Evolutionary conservation across 2,329 filamentous ascomycete genomes (phyloP).

Genomic region (Neonectria neomacrospora): DNA sequence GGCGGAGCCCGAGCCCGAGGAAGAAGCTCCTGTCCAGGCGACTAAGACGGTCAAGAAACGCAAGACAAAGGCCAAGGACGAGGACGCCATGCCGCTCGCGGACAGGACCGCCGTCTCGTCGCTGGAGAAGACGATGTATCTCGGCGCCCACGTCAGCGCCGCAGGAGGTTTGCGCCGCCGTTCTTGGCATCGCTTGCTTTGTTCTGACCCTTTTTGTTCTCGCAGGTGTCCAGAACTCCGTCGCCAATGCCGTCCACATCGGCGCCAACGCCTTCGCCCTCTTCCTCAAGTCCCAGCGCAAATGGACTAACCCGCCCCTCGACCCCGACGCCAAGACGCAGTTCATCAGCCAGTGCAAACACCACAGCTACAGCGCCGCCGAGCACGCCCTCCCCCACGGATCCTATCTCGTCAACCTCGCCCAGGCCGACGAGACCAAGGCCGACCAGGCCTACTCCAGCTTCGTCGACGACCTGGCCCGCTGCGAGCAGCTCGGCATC

Average conservation of each 20-base stretch:
- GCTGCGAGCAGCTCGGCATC: slow-evolving; percentile 89
- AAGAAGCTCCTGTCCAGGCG: slow-evolving; percentile 35
- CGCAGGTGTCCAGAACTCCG: slow-evolving; percentile 86
- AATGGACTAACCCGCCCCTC: slow-evolving; percentile 88
- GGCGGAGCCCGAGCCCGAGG: slow-evolving; percentile 40
- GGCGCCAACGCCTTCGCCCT: slow-evolving; percentile 94
- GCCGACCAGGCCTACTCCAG: slow-evolving; percentile 85
- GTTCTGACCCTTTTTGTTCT: not conserved
- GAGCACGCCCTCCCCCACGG: slow-evolving; percentile 89
- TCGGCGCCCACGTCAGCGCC: slow-evolving; percentile 91
- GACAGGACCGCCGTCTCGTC: slow-evolving; percentile 71
- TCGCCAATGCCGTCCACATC: slow-evolving; percentile 81
- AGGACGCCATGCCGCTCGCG: slow-evolving; percentile 70
- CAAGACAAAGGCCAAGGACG: slow-evolving; percentile 52
- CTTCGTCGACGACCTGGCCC: slow-evolving; percentile 87
- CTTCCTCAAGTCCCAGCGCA: slow-evolving; percentile 95
- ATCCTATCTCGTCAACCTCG: slow-evolving; percentile 95
- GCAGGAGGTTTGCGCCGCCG: slow-evolving; percentile 76
- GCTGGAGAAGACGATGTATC: slow-evolving; percentile 77
- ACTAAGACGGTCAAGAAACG: slow-evolving; percentile 56
- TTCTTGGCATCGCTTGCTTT: not conserved
- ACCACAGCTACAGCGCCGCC: slow-evolving; percentile 76
- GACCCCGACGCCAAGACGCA: slow-evolving; percentile 72
- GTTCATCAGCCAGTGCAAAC: slow-evolving; percentile 75
- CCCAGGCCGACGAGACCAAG: slow-evolving; percentile 82